phyloP scores from a whole-genome alignment of 768 basidiomycete species.

The Suillus variegatus region DNA sequence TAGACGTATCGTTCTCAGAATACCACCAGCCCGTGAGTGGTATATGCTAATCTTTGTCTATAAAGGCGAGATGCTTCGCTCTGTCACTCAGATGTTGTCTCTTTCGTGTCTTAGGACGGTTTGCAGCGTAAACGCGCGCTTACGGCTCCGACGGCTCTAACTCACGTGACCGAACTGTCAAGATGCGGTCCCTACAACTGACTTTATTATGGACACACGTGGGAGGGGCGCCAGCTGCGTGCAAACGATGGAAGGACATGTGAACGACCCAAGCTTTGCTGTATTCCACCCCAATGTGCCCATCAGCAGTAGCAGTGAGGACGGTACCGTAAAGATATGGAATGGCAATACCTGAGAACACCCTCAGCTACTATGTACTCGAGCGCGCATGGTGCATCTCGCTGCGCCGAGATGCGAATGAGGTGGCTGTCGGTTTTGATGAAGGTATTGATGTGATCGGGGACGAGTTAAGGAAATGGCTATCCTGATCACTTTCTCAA shows the following conservation, averaged over 20 bases:
- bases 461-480: too few relatives aligned
- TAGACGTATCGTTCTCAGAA: slow-evolving; percentile 38
- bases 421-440: slow-evolving; percentile 94
- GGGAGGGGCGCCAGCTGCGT: slow-evolving; percentile 99
- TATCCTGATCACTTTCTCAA: too few relatives aligned
- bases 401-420: slow-evolving; percentile 81
- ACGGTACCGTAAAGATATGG: slow-evolving; percentile 98
- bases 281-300: slow-evolving; percentile 96
- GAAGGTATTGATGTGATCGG: slow-evolving; percentile 90
- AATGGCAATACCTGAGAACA: slow-evolving; percentile 98
- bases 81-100: background rate
- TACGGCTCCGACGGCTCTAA: slow-evolving; percentile 64
- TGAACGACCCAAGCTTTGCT: slow-evolving; percentile 96
- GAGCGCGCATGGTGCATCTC: slow-evolving; percentile 96
- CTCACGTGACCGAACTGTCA: slow-evolving; percentile 90
- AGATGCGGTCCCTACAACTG: slow-evolving; percentile 91
- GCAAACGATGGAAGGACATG: slow-evolving; percentile 96
- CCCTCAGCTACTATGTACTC: slow-evolving; percentile 92
- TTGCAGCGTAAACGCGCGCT: slow-evolving; percentile 54
- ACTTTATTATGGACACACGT: slow-evolving; percentile 97
- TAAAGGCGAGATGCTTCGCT: background rate
- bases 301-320: slow-evolving; percentile 92
- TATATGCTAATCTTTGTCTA: slow-evolving; percentile 2
- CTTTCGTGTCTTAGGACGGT: slow-evolving; percentile 25
- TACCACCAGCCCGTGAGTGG: slow-evolving; percentile 46